A percentile compares a stretch with the other conserved stretches of the same genome.
phyloP scores from a whole-genome alignment of 192 early-diverging fungal species.

The Geranomyces michiganensis region DNA sequence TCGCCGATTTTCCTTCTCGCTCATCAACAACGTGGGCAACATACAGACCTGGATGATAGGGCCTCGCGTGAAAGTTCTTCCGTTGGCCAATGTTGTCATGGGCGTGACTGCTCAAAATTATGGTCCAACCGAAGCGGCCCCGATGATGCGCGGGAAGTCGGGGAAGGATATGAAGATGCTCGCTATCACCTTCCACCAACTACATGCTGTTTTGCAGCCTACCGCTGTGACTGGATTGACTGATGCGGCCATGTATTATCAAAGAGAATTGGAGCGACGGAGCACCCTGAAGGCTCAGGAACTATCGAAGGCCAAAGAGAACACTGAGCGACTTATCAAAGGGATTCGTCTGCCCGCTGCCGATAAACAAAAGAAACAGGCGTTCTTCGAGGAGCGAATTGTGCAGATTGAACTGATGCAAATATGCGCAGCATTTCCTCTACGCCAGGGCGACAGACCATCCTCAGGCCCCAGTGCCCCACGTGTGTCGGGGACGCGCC shows the following conservation, averaged over 20 bases:
- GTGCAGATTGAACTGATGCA: constrained; percentile 56
- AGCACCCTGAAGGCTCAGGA: constrained; percentile 60
- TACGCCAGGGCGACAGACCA: constrained; percentile 27
- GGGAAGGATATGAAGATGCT: constrained; percentile 37
- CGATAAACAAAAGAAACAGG: constrained; percentile 51
- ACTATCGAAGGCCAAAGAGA: constrained; percentile 61
- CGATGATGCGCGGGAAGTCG: neutral
- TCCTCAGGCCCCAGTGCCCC: neutral
- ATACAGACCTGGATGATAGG: constrained; percentile 17
- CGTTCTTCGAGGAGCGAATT: constrained; percentile 57
- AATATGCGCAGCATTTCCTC: constrained; percentile 66
- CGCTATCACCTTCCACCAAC: constrained; percentile 58
- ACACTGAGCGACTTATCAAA: constrained; percentile 66
- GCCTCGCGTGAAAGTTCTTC: constrained; percentile 42
- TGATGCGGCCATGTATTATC: constrained; percentile 69
- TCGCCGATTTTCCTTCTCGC: constrained; percentile 62
- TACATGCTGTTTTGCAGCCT: constrained; percentile 76
- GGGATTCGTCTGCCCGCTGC: constrained; percentile 64
- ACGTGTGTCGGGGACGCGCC: neutral
- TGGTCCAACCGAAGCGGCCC: neutral
- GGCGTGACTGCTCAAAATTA: constrained; percentile 66
- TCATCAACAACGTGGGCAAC: constrained; percentile 41
- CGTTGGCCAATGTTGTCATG: constrained; percentile 68
- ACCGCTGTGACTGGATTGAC: constrained; percentile 64
- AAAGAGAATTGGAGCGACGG: constrained; percentile 62